A percentile compares a stretch with the other conserved stretches of the same genome.
Conservation (phyloP, 495 filamentous ascomycete genomes). For the Aspergillus panamensis region DNA sequence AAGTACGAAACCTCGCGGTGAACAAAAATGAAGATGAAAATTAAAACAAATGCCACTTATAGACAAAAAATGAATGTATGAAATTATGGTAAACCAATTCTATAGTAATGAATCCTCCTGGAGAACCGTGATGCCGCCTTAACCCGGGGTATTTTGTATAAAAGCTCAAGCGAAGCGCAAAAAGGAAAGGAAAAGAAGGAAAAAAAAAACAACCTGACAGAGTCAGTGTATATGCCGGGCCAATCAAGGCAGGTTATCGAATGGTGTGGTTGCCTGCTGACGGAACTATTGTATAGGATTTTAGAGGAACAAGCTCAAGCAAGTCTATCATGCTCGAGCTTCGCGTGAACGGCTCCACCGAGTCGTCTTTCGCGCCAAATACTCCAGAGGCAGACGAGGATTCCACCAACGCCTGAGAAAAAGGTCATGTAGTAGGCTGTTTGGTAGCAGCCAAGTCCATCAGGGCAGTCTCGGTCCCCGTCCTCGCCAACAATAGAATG, state of each 20-base stretch:
- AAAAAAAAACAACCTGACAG: no score
- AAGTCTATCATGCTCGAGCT: constrained; percentile 36
- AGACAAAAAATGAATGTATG: background rate
- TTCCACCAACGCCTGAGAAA: constrained; percentile 63
- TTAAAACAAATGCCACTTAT: background rate
- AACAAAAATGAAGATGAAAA: background rate
- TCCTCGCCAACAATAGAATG: constrained; percentile 66
- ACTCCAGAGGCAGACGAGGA: constrained; percentile 68
- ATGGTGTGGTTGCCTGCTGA: background rate
- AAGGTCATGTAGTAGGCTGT: constrained; percentile 83
- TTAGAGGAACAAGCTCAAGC: constrained; percentile 22
- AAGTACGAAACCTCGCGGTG: background rate
- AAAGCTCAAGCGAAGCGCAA: background rate
- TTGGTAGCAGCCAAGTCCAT: constrained; percentile 78
- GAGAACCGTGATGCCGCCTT: background rate
- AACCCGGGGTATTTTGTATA: background rate
- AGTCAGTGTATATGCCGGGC: background rate
- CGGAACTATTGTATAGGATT: background rate
- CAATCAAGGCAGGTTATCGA: background rate
- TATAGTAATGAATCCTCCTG: background rate
- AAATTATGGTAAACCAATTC: background rate
- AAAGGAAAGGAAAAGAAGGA: background rate
- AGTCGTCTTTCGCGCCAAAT: constrained; percentile 63
- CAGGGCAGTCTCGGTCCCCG: constrained; percentile 69
- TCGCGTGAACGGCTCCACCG: constrained; percentile 27